Conservation (phyloP, 2,329 filamentous ascomycete species). For the Atkinsonella texensis region DNA sequence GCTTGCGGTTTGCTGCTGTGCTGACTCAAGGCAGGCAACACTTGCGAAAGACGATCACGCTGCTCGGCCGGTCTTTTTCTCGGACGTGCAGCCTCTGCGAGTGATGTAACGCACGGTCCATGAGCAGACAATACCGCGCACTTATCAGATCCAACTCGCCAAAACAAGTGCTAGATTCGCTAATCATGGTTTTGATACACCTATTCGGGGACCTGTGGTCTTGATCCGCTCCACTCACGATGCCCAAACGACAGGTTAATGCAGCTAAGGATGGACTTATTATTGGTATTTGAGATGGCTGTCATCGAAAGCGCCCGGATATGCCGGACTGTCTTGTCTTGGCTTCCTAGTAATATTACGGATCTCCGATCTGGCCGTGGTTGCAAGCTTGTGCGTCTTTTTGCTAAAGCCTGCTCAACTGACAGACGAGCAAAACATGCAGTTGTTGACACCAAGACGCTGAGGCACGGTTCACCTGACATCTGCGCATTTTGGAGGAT, state of each 20-base stretch:
- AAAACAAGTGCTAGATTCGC: background rate
- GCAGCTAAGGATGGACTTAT: background rate
- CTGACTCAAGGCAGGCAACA: background rate
- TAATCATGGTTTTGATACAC: background rate
- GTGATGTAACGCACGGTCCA: background rate
- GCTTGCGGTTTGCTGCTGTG: too few relatives aligned
- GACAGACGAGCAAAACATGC: background rate
- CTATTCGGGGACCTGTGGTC: background rate
- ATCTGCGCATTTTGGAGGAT: background rate
- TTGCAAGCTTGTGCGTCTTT: background rate
- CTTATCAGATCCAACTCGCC: background rate
- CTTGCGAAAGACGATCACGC: background rate
- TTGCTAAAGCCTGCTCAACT: background rate
- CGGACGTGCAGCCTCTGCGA: background rate
- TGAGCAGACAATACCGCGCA: background rate
- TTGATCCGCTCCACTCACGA: background rate
- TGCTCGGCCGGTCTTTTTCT: background rate
- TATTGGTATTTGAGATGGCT: background rate
- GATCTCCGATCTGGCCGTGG: background rate
- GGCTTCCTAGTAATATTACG: background rate
- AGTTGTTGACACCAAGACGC: too few relatives aligned
- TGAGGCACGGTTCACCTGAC: too few relatives aligned
- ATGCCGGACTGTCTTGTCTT: background rate
- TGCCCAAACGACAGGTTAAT: background rate
- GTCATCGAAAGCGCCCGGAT: background rate